A percentile compares a stretch with the other conserved stretches of the same genome.
Evolutionary conservation across 2,329 filamentous ascomycete genomes (phyloP).

Genomic region (Colletotrichum theobromicola): DNA sequence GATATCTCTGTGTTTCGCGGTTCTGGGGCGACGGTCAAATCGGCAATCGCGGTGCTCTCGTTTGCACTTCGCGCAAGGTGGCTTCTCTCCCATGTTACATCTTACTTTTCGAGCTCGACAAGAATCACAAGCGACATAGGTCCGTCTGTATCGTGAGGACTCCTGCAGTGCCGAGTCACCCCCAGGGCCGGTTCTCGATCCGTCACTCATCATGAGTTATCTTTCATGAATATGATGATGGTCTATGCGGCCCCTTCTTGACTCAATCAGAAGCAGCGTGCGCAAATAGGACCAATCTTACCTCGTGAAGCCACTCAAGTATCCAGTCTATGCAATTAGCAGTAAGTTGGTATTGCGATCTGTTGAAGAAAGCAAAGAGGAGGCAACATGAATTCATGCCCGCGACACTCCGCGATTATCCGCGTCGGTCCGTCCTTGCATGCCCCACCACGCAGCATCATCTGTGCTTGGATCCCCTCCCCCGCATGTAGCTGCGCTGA

Average conservation of each 20-base stretch:
- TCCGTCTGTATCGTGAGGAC: background rate
- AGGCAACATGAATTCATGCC: background rate
- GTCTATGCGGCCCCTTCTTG: background rate
- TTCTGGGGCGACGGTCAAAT: conserved; percentile 7
- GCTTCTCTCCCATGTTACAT: conserved; percentile 18
- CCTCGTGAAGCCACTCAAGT: background rate
- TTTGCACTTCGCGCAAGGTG: conserved; percentile 18
- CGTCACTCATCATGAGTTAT: background rate
- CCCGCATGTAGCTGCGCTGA: background rate
- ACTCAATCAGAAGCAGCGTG: background rate
- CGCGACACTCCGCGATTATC: background rate
- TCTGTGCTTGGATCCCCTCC: background rate
- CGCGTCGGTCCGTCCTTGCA: conserved; percentile 5
- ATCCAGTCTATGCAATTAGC: background rate
- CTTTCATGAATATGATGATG: background rate
- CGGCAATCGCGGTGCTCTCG: conserved; percentile 19
- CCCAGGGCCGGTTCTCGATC: background rate
- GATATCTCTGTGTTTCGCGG: conserved; percentile 8
- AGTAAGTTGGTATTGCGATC: background rate
- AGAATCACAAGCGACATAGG: conserved; percentile 18
- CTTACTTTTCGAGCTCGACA: conserved; percentile 16
- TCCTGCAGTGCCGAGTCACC: background rate
- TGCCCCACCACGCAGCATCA: background rate
- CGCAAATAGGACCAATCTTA: background rate
- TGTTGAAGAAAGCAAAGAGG: background rate